Evolutionary conservation across 306 rosid genomes (phyloP).

Genomic region (Trifolium fragiferum): DNA sequence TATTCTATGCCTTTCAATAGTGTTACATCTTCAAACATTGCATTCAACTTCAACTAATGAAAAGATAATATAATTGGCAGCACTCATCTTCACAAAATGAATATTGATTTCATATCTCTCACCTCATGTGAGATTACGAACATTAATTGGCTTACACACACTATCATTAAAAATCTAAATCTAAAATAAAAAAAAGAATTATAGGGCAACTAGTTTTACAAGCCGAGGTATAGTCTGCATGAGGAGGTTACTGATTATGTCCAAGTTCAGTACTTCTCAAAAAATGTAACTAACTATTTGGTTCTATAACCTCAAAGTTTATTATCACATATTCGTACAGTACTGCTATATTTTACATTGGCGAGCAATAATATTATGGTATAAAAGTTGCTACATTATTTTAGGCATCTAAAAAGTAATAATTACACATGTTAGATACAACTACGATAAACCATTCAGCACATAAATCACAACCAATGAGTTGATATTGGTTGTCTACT

Average conservation of each 20-base stretch:
- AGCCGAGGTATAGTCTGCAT: slow-evolving; percentile 17
- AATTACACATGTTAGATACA: no score
- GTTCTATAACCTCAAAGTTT: no score
- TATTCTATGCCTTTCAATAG: slow-evolving; percentile 1
- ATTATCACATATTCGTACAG: not conserved
- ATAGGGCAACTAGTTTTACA: slow-evolving; percentile 21
- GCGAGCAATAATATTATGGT: no score
- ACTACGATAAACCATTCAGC: no score
- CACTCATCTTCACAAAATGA: not conserved
- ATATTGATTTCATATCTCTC: slow-evolving; percentile 20
- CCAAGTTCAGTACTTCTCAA: slow-evolving; percentile 17
- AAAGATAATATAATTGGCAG: not conserved
- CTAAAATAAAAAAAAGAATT: not conserved
- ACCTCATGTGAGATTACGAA: no score
- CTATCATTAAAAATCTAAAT: not conserved
- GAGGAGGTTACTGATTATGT: not conserved
- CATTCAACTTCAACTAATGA: slow-evolving; percentile 23
- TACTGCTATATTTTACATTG: not conserved
- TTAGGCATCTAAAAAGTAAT: no score
- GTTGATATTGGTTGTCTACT: slow-evolving; percentile 12
- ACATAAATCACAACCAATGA: no score
- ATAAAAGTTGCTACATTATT: no score
- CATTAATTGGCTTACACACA: not conserved
- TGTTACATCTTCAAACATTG: not conserved
- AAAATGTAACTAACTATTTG: slow-evolving; percentile 3